Base-by-base conservation (phyloP, 345 rosid species). In the Populus nigra region DNA sequence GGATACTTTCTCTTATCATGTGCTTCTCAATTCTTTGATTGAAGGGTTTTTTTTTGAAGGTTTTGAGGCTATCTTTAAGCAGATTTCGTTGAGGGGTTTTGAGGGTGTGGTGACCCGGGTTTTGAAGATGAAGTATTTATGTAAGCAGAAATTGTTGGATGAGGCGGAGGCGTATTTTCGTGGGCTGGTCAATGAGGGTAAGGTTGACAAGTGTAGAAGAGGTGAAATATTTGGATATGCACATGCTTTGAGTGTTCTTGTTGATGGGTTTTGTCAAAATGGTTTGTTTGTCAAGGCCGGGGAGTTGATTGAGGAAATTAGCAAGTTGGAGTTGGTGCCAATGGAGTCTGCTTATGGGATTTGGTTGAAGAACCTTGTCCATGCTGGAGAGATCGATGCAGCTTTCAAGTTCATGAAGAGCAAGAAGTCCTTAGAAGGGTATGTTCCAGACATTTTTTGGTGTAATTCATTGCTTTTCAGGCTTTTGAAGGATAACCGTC, bases 11-110 rank as follows among this genome's bases (percentile, higher is more conserved):
- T 77, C 87, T 15, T 96, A 92, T 74, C 90, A 90, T 29, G 90
- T 93, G 23, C 84, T 96, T 25, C 73, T 96, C 75, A 91, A 90
- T 79, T 87, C 97, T 33, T 87, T 96, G 77, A 92, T 92, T 7
- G 97, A 96, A 73, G 85, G 87, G 77, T 73, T 82, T 3, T 85
- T 86, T 68, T 89, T 87, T 55, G 90, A 91, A 36, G 87, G 86
- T 0, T 91, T 77, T 45, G 83, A 87, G 16, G 85, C 73, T 5
- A 73, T 95, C 66, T 80, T 76, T 43, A 78, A 84, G 50, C 96
- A 93, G 86, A 93, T 96, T 83, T 75, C 81, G 0, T 12, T 69
- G 31, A 85, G 90, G 78, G 96, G 94, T 38, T 87, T 90, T 5
- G 83, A 85, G 45, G 77, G 53, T 43, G 67, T 77, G 25, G 73